These are phyloP conservation scores for Flaveria linearis DNA, from an alignment of 129 eudicot species.

Conservation along the genomic window DNA sequence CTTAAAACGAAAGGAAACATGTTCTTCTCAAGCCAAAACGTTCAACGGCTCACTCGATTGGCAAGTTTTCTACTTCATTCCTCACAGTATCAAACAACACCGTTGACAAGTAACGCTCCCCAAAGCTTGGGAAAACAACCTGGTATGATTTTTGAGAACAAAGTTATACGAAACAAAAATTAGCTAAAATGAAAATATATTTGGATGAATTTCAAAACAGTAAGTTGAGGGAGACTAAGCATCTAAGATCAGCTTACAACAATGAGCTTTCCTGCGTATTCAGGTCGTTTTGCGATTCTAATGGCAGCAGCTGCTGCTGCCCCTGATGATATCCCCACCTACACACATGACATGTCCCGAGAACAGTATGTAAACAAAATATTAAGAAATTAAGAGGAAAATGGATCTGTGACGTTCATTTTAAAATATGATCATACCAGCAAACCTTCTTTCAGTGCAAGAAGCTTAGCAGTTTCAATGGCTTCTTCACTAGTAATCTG, in stretches of 20 bases:
- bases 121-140: constrained; percentile 64
- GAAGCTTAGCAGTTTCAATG: constrained; percentile 72
- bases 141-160: constrained; percentile 11
- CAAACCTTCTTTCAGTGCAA: constrained; percentile 75
- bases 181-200: neutral
- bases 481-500: constrained; percentile 77
- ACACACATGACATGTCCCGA: neutral
- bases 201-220: neutral
- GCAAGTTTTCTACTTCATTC: constrained; percentile 52
- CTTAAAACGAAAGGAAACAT: neutral
- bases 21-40: neutral
- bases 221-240: neutral
- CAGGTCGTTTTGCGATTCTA: constrained; percentile 54
- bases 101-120: constrained; percentile 70
- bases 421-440: constrained; percentile 51
- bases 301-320: constrained; percentile 80
- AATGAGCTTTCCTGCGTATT: constrained; percentile 67
- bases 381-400: neutral
- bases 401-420: neutral
- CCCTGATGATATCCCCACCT: constrained; percentile 78
- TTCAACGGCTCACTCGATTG: constrained; percentile 33
- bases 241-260: constrained; percentile 46
- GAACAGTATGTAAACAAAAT: neutral
- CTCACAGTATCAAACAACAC: constrained; percentile 56
- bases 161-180: neutral